These are phyloP conservation scores for Gypsophila paniculata DNA, from an alignment of 179 eudicot genomes.

Conservation along the genomic window DNA sequence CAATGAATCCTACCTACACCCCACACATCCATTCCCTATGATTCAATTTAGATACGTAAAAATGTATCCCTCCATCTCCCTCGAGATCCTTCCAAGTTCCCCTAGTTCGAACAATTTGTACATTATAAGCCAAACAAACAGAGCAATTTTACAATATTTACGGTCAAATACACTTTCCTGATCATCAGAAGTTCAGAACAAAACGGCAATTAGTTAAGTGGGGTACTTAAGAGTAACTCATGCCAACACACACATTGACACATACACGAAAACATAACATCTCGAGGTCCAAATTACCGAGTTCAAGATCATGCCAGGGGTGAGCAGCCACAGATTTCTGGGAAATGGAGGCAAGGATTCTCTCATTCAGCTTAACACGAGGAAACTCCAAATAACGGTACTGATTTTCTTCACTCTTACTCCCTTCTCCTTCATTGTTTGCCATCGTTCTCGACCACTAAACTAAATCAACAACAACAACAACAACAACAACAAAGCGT, in stretches of 20 bases:
- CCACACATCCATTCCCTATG: neutral
- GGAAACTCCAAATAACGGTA: constrained; percentile 29
- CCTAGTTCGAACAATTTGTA: neutral
- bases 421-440: constrained; percentile 38
- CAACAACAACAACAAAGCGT: neutral
- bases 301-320: constrained; percentile 95
- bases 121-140: no score
- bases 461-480: neutral
- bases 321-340: constrained; percentile 81
- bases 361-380: constrained; percentile 60
- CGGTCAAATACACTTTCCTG: neutral
- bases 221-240: neutral
- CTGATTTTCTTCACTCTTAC: constrained; percentile 24
- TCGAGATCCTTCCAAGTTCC: neutral
- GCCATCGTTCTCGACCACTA: constrained; percentile 42
- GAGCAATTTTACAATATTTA: neutral
- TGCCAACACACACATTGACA: neutral
- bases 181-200: neutral
- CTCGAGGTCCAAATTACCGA: constrained; percentile 39
- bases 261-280: neutral
- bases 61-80: neutral
- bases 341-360: constrained; percentile 77
- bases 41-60: no score
- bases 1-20: neutral
- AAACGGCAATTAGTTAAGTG: neutral